Conservation (phyloP, 441 rosid genomes). For the Cnidoscolus chayamansa region DNA sequence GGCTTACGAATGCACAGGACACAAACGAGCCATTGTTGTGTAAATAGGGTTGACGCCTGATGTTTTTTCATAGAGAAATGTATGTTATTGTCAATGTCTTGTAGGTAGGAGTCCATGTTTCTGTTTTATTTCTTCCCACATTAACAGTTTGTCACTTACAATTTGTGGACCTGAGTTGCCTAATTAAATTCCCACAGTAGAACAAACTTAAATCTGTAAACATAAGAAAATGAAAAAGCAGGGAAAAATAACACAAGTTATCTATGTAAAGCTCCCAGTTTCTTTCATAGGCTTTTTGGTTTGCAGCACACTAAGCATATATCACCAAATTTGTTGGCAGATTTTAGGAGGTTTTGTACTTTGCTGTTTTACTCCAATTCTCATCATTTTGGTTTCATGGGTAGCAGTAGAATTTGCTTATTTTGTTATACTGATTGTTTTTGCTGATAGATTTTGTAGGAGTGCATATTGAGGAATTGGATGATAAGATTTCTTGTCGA, state of each 20-base stretch:
- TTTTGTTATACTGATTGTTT: not conserved
- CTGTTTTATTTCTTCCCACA: not conserved
- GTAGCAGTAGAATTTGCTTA: not conserved
- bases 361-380: not conserved
- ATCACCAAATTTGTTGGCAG: conserved; percentile 3
- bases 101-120: conserved; percentile 6
- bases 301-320: not conserved
- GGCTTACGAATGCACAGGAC: not conserved
- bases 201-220: conserved; percentile 14
- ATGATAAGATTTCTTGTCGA: not conserved
- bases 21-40: conserved; percentile 10
- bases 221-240: conserved; percentile 4
- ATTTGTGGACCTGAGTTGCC: conserved; percentile 5
- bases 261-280: conserved; percentile 6
- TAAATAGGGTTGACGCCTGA: conserved; percentile 18
- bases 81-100: not conserved
- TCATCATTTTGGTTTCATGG: too few relatives aligned
- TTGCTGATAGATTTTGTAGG: conserved; percentile 5
- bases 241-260: not conserved
- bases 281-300: not conserved
- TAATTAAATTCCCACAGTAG: not conserved
- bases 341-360: not conserved
- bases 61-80: conserved; percentile 27
- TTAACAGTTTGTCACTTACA: conserved; percentile 2
- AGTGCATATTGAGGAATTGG: not conserved